phyloP scores from a whole-genome alignment of 371 early-diverging fungal genomes.

The Mortierella sp. region DNA sequence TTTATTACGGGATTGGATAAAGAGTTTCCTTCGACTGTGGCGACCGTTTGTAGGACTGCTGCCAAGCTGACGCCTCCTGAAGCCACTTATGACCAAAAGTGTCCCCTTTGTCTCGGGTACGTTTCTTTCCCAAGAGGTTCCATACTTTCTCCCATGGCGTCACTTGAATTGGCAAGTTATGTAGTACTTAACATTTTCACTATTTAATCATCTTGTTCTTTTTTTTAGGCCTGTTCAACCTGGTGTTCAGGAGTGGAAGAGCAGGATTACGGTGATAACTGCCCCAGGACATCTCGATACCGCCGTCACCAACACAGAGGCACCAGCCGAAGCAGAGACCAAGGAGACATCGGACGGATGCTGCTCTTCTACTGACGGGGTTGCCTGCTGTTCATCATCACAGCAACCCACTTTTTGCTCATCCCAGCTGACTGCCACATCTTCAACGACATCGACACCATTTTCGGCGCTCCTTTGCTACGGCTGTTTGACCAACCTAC shows the following conservation, averaged over 20 bases:
- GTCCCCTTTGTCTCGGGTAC: conserved; percentile 74
- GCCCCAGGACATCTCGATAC: conserved; percentile 12
- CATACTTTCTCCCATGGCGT: not conserved
- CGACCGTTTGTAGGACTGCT: conserved; percentile 89
- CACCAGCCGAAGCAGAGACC: not conserved
- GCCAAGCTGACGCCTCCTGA: conserved; percentile 76
- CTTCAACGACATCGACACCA: conserved; percentile 22
- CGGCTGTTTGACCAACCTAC: conserved; percentile 71
- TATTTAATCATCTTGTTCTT: not conserved
- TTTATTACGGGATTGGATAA: conserved; percentile 86
- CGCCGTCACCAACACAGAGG: not conserved
- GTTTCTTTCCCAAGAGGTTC: not conserved
- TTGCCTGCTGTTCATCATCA: conserved; percentile 35
- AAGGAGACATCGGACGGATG: conserved; percentile 20
- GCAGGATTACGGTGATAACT: conserved; percentile 66
- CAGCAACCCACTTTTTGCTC: not conserved
- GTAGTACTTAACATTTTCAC: not conserved
- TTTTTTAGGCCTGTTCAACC: conserved; percentile 64
- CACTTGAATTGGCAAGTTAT: not conserved
- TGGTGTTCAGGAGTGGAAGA: conserved; percentile 67
- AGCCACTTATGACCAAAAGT: conserved; percentile 61
- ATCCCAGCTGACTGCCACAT: not conserved
- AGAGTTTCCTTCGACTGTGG: conserved; percentile 90
- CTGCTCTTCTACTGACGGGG: conserved; percentile 38
- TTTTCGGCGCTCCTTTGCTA: conserved; percentile 69